Evolutionary conservation across 352 stramenopile genomes (phyloP).

Genomic region (Phytophthora macrochlamydospora): DNA sequence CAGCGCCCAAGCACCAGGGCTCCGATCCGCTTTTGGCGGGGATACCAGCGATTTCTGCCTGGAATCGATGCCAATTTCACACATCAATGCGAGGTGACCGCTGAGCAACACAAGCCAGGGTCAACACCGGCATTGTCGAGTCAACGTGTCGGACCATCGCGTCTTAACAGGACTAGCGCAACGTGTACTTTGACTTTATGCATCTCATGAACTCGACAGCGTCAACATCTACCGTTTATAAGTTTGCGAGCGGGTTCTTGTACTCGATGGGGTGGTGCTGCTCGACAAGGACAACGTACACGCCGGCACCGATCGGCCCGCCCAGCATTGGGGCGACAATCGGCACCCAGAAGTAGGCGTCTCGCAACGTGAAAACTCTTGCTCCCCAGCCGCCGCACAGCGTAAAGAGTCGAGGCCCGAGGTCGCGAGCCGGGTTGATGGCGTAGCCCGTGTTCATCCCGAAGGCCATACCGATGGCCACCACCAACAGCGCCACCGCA

Average conservation of each 20-base stretch:
- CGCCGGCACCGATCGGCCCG: constrained; percentile 33
- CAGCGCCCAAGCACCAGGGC: not conserved
- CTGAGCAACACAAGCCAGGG: constrained; percentile 21
- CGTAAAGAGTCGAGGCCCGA: constrained; percentile 51
- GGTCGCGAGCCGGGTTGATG: constrained; percentile 63
- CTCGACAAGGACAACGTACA: constrained; percentile 41
- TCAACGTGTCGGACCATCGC: constrained; percentile 5
- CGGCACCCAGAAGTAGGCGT: constrained; percentile 66
- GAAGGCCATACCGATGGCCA: constrained; percentile 69
- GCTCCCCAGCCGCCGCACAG: constrained; percentile 43
- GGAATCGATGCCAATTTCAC: constrained; percentile 8
- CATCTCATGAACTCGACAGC: constrained; percentile 3
- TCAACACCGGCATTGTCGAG: constrained; percentile 24
- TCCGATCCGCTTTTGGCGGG: constrained; percentile 8
- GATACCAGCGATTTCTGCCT: constrained; percentile 12
- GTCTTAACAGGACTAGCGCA: constrained; percentile 4
- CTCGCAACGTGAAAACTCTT: constrained; percentile 38
- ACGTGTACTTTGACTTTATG: constrained; percentile 24
- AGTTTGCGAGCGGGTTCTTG: constrained; percentile 20
- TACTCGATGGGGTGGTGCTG: constrained; percentile 39
- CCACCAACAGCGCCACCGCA: constrained; percentile 53
- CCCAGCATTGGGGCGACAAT: constrained; percentile 47
- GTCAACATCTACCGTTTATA: not conserved
- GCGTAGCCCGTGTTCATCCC: constrained; percentile 76
- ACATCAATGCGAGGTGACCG: constrained; percentile 7